Evolutionary conservation across 2,329 filamentous ascomycete species (phyloP).

Genomic region (Ceratocystis huliohia): DNA sequence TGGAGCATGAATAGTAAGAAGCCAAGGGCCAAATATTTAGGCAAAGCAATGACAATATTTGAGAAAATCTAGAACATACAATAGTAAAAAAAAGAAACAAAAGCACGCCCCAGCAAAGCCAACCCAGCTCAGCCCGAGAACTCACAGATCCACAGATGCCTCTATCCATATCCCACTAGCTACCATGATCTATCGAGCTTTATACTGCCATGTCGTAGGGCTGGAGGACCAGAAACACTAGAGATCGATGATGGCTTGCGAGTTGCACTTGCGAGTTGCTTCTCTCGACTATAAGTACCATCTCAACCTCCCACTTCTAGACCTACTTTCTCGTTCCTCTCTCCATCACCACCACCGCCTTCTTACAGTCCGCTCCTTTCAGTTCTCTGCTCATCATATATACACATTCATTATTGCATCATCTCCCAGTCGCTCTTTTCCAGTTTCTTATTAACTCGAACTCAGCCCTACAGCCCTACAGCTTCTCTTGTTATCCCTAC

Average conservation of each 20-base stretch:
- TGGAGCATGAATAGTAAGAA: no score
- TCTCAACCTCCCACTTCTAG: background rate
- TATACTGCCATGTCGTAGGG: no score
- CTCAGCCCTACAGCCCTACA: background rate
- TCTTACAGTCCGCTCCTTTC: conserved; percentile 3
- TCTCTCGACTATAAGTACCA: background rate
- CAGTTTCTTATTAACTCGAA: background rate
- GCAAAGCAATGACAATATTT: no score
- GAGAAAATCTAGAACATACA: no score
- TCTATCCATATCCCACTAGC: no score
- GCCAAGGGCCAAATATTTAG: no score
- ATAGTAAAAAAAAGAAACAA: no score
- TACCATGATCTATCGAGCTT: no score
- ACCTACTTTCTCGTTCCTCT: background rate
- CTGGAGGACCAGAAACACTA: background rate
- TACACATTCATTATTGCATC: background rate
- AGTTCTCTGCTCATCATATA: background rate
- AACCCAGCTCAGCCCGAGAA: no score
- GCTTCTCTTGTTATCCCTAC: background rate
- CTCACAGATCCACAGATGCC: no score
- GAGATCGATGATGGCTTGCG: background rate
- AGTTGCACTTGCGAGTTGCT: background rate
- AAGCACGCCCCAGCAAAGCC: no score
- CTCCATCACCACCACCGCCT: background rate
- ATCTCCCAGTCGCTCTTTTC: background rate